phyloP scores from a whole-genome alignment of 805 yeast species.

The Teunomyces cretensis region DNA sequence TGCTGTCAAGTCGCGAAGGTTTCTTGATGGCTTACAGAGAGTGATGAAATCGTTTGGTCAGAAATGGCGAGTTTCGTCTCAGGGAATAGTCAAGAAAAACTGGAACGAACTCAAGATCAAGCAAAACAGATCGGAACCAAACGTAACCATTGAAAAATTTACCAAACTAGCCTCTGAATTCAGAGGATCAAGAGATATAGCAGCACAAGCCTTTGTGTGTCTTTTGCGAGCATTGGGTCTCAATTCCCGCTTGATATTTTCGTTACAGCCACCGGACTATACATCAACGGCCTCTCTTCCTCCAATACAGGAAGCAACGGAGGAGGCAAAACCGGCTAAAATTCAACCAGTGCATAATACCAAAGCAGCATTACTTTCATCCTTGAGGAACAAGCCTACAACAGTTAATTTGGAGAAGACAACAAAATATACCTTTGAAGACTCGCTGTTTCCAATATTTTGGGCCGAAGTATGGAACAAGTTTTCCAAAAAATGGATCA shows the following conservation, averaged over 20 bases:
- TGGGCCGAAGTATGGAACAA: slow-evolving; percentile 96
- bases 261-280: slow-evolving; percentile 89
- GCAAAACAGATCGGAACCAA: slow-evolving; percentile 21
- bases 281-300: slow-evolving; percentile 33
- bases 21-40: slow-evolving; percentile 75
- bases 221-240: slow-evolving; percentile 69
- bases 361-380: slow-evolving; percentile 15
- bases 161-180: slow-evolving; percentile 40
- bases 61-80: slow-evolving; percentile 48
- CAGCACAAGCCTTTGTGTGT: slow-evolving; percentile 85
- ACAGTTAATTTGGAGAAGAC: slow-evolving; percentile 12
- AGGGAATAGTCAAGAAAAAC: slow-evolving; percentile 35
- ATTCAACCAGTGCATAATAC: slow-evolving; percentile 16
- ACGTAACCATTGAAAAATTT: slow-evolving; percentile 44
- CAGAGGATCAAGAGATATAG: slow-evolving; percentile 73
- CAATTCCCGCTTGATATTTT: slow-evolving; percentile 72
- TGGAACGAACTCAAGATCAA: slow-evolving; percentile 31
- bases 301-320: neutral
- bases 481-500: slow-evolving; percentile 70
- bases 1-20: slow-evolving; percentile 56
- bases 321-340: slow-evolving; percentile 6
- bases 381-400: slow-evolving; percentile 8
- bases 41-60: slow-evolving; percentile 62
- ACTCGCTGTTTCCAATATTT: slow-evolving; percentile 61
- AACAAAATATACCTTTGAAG: slow-evolving; percentile 13